Percentiles rank a stretch among this genome's conserved stretches.
These are phyloP conservation scores for Aaosphaeria arxii DNA, from an alignment of 2,329 filamentous ascomycete genomes.

Conservation along the genomic window DNA sequence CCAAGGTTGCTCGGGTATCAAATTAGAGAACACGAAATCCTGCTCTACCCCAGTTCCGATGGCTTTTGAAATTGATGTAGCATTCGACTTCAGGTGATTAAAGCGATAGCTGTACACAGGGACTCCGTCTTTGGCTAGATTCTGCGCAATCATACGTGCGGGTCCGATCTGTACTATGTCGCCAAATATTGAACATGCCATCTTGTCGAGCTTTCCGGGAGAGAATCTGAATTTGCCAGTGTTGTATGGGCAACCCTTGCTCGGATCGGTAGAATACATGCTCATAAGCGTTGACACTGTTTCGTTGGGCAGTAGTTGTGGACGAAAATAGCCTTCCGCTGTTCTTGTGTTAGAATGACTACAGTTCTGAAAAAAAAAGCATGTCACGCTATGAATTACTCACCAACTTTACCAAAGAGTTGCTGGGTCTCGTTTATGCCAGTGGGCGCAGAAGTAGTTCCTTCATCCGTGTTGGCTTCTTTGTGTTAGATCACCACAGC, in stretches of 20 bases:
- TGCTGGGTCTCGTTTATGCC: constrained; percentile 53
- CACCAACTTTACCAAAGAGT: background rate
- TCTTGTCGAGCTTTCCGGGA: background rate
- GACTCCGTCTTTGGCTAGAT: background rate
- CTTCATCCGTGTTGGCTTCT: constrained; percentile 62
- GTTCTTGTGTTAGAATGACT: background rate
- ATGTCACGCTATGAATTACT: background rate
- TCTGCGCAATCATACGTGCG: background rate
- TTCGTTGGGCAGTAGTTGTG: background rate
- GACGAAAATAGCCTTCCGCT: background rate
- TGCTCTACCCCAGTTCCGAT: background rate
- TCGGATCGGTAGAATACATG: background rate
- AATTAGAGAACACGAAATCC: background rate
- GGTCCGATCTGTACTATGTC: background rate
- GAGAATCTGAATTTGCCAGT: background rate
- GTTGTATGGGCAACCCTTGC: background rate
- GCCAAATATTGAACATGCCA: background rate
- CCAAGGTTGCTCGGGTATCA: background rate
- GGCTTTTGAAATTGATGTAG: background rate
- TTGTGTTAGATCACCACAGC: background rate
- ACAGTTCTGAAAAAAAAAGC: background rate
- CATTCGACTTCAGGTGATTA: background rate
- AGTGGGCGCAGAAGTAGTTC: constrained; percentile 52
- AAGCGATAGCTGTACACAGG: background rate
- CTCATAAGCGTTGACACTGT: background rate